Evolutionary conservation across 2,329 filamentous ascomycete genomes (phyloP).

Genomic region (Trichoderma koningii): DNA sequence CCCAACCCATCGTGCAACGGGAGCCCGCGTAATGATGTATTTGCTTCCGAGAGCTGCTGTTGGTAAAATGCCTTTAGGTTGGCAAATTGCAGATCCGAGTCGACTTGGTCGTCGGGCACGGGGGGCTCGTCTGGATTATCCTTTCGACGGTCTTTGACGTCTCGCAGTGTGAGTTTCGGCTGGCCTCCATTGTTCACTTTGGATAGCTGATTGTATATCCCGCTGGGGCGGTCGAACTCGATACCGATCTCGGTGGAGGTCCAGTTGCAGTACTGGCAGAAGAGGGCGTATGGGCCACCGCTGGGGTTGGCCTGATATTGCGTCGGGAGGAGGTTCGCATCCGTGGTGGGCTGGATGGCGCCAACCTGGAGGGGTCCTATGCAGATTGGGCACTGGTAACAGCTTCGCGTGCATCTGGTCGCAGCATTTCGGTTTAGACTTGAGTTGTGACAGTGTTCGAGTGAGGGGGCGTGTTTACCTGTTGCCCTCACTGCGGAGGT

Average conservation of each 20-base stretch:
- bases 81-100: constrained; percentile 70
- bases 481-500: constrained; percentile 89
- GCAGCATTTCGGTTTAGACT: not conserved
- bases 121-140: constrained; percentile 45
- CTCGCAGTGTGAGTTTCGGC: constrained; percentile 52
- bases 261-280: constrained; percentile 93
- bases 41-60: constrained; percentile 68
- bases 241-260: constrained; percentile 86
- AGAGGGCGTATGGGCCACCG: constrained; percentile 69
- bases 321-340: constrained; percentile 48
- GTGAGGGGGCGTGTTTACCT: constrained; percentile 57
- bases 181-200: constrained; percentile 66
- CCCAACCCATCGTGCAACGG: constrained; percentile 47
- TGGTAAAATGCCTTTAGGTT: constrained; percentile 81
- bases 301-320: constrained; percentile 40
- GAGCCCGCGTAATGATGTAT: constrained; percentile 53
- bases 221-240: constrained; percentile 84
- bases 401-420: constrained; percentile 82
- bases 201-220: constrained; percentile 77
- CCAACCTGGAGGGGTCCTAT: constrained; percentile 76
- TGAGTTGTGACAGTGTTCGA: not conserved
- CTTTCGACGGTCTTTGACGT: constrained; percentile 55
- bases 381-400: constrained; percentile 92
- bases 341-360: constrained; percentile 61
- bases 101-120: constrained; percentile 51